These are phyloP conservation scores for Dactylella cylindrospora DNA, from an alignment of 2,329 filamentous ascomycete genomes.

Conservation along the genomic window DNA sequence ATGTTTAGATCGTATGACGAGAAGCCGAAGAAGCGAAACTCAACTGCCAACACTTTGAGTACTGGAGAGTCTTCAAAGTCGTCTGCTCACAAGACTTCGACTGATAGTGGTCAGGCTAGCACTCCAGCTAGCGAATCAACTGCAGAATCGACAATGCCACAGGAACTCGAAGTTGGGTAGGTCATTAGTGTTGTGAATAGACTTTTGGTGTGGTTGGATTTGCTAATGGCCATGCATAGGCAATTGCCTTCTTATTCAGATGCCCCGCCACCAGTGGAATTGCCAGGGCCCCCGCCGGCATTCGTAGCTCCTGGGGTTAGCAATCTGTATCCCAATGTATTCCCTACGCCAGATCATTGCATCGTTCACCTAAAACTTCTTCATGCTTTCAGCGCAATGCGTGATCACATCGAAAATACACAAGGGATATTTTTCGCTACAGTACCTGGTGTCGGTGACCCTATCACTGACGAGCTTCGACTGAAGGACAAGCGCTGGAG, in stretches of 20 bases:
- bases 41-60: neutral
- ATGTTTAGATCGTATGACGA: slow-evolving; percentile 7
- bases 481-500: slow-evolving; percentile 44
- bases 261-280: neutral
- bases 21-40: slow-evolving; percentile 10
- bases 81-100: neutral
- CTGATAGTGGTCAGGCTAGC: neutral
- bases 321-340: slow-evolving; percentile 11
- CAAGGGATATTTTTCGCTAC: slow-evolving; percentile 28
- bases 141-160: slow-evolving; percentile 12
- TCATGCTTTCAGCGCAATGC: slow-evolving; percentile 38
- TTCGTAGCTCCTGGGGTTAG: slow-evolving; percentile 17
- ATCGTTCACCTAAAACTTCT: slow-evolving; percentile 34
- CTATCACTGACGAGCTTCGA: slow-evolving; percentile 25
- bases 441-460: slow-evolving; percentile 20
- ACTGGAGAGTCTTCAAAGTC: too few relatives aligned
- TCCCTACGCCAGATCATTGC: slow-evolving; percentile 22
- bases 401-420: slow-evolving; percentile 23
- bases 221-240: too few relatives aligned
- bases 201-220: too few relatives aligned
- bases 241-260: slow-evolving; percentile 29
- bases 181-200: too few relatives aligned
- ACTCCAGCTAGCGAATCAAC: slow-evolving; percentile 11
- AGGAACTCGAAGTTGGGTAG: slow-evolving; percentile 14
- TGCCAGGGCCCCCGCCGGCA: neutral